These are phyloP conservation scores for Cairneyella variabilis DNA, from an alignment of 495 filamentous ascomycete species.

Conservation along the genomic window DNA sequence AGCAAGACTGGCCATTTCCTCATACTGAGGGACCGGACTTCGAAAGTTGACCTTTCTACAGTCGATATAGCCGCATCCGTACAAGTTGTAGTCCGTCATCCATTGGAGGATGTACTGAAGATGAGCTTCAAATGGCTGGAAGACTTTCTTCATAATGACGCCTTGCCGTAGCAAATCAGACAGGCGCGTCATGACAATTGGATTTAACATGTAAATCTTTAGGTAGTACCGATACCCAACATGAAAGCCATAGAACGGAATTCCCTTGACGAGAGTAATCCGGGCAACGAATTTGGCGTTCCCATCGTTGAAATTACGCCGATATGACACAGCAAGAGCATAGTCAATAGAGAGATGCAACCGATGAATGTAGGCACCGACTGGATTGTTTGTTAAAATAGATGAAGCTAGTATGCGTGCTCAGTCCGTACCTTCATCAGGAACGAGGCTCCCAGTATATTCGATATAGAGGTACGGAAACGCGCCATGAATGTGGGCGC, in stretches of 20 bases:
- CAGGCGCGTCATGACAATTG: constrained; percentile 73
- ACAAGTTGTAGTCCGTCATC: constrained; percentile 97
- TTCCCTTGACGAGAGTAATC: constrained; percentile 85
- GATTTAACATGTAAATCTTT: constrained; percentile 91
- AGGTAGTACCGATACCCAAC: constrained; percentile 89
- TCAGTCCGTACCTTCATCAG: constrained; percentile 54
- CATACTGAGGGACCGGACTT: constrained; percentile 65
- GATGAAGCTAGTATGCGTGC: not conserved
- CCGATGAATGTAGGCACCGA: constrained; percentile 63
- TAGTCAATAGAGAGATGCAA: constrained; percentile 81
- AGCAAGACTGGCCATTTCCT: constrained; percentile 48
- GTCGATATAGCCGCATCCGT: constrained; percentile 84
- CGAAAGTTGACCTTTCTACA: constrained; percentile 61
- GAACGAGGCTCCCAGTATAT: constrained; percentile 67
- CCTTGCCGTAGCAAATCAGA: constrained; percentile 84
- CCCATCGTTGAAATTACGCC: constrained; percentile 64
- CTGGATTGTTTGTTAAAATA: constrained; percentile 36
- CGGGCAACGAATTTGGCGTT: constrained; percentile 76
- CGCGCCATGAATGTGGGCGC: constrained; percentile 92
- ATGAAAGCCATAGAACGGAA: constrained; percentile 93
- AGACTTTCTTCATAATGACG: constrained; percentile 70
- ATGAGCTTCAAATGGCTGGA: constrained; percentile 94
- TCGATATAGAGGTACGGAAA: constrained; percentile 93
- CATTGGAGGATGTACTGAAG: constrained; percentile 89
- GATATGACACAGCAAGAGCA: constrained; percentile 77